Percentiles rank a stretch among this genome's conserved stretches.
Evolutionary conservation across 345 rosid species (phyloP).

Genomic region (Corchorus capsularis): DNA sequence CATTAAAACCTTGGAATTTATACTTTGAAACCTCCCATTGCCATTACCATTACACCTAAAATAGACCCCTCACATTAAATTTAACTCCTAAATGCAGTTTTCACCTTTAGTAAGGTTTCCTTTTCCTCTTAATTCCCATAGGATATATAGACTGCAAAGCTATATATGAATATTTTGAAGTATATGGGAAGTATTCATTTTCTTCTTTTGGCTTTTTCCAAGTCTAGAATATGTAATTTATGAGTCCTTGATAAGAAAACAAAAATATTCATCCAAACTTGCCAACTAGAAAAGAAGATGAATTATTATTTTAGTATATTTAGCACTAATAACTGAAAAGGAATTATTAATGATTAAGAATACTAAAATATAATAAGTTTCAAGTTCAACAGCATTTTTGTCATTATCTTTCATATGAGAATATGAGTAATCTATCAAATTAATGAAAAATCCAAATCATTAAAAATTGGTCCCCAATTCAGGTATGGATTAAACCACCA

Average conservation of each 20-base stretch:
- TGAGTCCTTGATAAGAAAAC: too few relatives aligned
- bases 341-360: not conserved
- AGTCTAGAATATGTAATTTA: too few relatives aligned
- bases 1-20: conserved; percentile 7
- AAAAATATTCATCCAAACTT: not conserved
- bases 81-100: not conserved
- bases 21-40: not conserved
- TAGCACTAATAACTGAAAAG: not conserved
- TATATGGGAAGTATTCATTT: too few relatives aligned
- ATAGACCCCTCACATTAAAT: conserved; percentile 9
- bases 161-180: too few relatives aligned
- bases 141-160: too few relatives aligned
- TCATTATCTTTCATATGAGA: not conserved
- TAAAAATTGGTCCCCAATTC: too few relatives aligned
- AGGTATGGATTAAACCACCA: not conserved
- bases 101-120: too few relatives aligned
- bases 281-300: not conserved
- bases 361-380: not conserved
- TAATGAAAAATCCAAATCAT: not conserved
- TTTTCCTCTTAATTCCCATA: not conserved
- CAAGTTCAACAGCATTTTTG: not conserved
- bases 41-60: conserved; percentile 13
- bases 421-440: not conserved
- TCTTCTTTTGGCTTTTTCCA: too few relatives aligned
- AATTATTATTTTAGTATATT: not conserved